phyloP scores from a whole-genome alignment of 768 basidiomycete genomes.

The Termitomyces sp. region DNA sequence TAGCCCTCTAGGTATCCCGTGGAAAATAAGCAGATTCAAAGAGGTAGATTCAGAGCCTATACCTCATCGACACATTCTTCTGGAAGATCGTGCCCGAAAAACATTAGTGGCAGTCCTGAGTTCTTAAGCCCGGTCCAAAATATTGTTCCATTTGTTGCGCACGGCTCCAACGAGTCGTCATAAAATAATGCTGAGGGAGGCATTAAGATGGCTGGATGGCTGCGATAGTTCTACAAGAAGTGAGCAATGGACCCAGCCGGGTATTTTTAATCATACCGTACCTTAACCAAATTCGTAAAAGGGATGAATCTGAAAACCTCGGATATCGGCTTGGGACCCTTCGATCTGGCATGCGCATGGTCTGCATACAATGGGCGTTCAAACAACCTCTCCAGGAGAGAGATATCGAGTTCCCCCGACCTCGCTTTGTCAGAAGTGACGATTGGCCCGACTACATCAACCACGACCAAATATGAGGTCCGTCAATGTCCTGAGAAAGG shows the following conservation, averaged over 20 bases:
- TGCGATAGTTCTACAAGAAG: conserved; percentile 36
- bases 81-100: conserved; percentile 32
- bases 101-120: conserved; percentile 34
- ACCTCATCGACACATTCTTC: conserved; percentile 46
- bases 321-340: background rate
- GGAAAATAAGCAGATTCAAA: background rate
- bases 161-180: conserved; percentile 40
- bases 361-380: conserved; percentile 34
- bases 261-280: conserved; percentile 6
- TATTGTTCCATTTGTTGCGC: conserved; percentile 35
- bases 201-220: conserved; percentile 49
- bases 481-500: background rate
- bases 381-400: conserved; percentile 42
- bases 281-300: conserved; percentile 40
- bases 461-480: background rate
- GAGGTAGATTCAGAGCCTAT: background rate
- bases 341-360: conserved; percentile 15
- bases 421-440: conserved; percentile 40
- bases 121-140: conserved; percentile 35
- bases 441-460: conserved; percentile 37
- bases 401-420: conserved; percentile 39
- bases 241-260: background rate
- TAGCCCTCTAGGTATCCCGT: conserved; percentile 27
- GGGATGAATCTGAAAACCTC: conserved; percentile 19
- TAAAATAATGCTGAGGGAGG: conserved; percentile 51